phyloP scores from a whole-genome alignment of 1,139 yeast genomes.

The Yamadazyma triangularis region DNA sequence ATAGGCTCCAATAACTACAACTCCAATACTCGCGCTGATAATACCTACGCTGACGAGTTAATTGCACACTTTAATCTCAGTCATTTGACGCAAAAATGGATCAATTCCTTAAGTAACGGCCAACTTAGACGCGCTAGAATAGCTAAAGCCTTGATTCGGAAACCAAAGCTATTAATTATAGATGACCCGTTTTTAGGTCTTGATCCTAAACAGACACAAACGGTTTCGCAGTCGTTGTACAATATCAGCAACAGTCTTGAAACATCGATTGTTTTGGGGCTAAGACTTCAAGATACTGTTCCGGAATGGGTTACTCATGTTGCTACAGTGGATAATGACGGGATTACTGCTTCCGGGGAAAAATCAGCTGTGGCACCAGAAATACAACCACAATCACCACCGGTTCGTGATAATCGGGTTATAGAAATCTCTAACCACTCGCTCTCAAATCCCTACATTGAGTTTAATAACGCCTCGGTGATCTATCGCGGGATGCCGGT shows the following conservation, averaged over 20 bases:
- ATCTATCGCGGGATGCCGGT: constrained; percentile 61
- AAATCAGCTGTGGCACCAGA: constrained; percentile 17
- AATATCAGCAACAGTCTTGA: constrained; percentile 21
- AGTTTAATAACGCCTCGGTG: constrained; percentile 61
- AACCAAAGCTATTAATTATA: constrained; percentile 64
- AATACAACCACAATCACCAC: constrained; percentile 5
- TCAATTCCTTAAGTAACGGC: constrained; percentile 87
- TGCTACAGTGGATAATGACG: constrained; percentile 54
- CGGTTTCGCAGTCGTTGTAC: constrained; percentile 47
- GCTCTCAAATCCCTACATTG: constrained; percentile 36
- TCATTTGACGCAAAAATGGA: constrained; percentile 66
- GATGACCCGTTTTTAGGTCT: constrained; percentile 93
- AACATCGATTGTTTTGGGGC: constrained; percentile 57
- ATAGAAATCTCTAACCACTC: constrained; percentile 2
- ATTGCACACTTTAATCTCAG: constrained; percentile 50
- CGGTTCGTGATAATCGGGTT: constrained; percentile 1
- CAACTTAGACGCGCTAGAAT: constrained; percentile 87
- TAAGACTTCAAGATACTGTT: constrained; percentile 67
- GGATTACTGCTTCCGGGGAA: constrained; percentile 49
- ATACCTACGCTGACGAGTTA: constrained; percentile 31
- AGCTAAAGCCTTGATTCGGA: constrained; percentile 64
- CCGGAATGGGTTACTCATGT: constrained; percentile 80
- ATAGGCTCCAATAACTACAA: constrained; percentile 48
- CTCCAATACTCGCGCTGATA: constrained; percentile 15
- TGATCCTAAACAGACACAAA: constrained; percentile 66